These are phyloP conservation scores for Pulveroboletus ravenelii DNA, from an alignment of 768 basidiomycete genomes.

Conservation along the genomic window DNA sequence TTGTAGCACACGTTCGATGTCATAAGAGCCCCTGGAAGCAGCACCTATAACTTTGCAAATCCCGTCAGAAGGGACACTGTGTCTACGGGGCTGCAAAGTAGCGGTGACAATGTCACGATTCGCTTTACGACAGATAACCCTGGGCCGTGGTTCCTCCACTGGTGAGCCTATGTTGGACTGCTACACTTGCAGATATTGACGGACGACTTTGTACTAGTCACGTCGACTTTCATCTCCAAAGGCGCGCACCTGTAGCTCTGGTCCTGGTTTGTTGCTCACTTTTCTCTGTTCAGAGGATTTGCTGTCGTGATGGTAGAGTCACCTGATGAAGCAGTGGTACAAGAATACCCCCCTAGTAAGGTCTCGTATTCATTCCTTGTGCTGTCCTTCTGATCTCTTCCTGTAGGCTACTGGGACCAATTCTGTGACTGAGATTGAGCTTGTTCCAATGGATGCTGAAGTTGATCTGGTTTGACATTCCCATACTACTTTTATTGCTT, in stretches of 20 bases:
- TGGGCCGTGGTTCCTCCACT: conserved; percentile 24
- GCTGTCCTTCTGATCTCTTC: neutral
- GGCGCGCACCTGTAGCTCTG: conserved; percentile 2
- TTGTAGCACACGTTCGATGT: conserved; percentile 39
- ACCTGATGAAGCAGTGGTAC: neutral
- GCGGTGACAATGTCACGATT: conserved; percentile 41
- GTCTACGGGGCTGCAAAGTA: conserved; percentile 15
- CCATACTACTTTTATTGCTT: too few species aligned
- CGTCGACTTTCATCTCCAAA: too few species aligned
- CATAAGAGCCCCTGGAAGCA: conserved; percentile 36
- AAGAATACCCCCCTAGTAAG: conserved; percentile 13
- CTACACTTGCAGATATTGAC: neutral
- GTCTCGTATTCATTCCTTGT: neutral
- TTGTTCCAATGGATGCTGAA: neutral
- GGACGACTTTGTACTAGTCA: conserved; percentile 2
- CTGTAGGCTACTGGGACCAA: neutral
- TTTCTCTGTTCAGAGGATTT: conserved; percentile 11
- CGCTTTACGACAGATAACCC: conserved; percentile 60
- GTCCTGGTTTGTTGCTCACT: neutral
- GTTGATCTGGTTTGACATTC: too few species aligned
- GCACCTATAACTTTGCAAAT: conserved; percentile 41
- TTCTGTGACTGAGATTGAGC: neutral
- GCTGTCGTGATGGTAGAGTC: conserved; percentile 19
- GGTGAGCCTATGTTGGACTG: conserved; percentile 4
- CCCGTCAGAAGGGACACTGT: conserved; percentile 52